A percentile compares a stretch with the other conserved stretches of the same genome.
Evolutionary conservation across 192 early-diverging fungal species (phyloP).

Genomic region (Entomortierella parvispora): DNA sequence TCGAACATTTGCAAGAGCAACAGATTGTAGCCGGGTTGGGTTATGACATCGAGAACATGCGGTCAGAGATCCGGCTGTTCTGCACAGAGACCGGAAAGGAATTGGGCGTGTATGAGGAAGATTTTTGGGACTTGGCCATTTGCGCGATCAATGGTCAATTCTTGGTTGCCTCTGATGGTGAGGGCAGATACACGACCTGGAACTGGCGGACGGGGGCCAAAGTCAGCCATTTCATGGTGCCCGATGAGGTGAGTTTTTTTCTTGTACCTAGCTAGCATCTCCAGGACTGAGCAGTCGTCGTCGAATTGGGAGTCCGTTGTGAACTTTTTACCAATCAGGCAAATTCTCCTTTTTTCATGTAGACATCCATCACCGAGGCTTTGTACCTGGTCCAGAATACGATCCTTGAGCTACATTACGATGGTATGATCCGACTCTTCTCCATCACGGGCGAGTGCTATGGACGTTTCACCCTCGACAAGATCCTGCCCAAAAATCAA

Average conservation of each 20-base stretch:
- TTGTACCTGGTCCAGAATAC: slow-evolving; percentile 44
- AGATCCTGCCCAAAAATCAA: slow-evolving; percentile 42
- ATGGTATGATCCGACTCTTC: slow-evolving; percentile 40
- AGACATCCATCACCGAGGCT: slow-evolving; percentile 39
- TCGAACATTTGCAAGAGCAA: slow-evolving; percentile 44
- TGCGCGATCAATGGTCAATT: slow-evolving; percentile 37
- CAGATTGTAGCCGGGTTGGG: slow-evolving; percentile 40
- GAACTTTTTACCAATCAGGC: not conserved
- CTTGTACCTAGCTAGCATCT: not conserved
- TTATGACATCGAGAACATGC: slow-evolving; percentile 31
- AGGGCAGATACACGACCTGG: slow-evolving; percentile 41
- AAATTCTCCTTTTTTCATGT: not conserved
- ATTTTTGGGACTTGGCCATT: slow-evolving; percentile 47
- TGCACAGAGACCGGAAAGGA: slow-evolving; percentile 43
- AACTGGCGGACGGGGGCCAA: slow-evolving; percentile 36
- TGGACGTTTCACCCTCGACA: slow-evolving; percentile 44
- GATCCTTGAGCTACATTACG: slow-evolving; percentile 44
- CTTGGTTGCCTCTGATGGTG: slow-evolving; percentile 37
- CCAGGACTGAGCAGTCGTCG: no score
- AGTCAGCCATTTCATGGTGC: slow-evolving; percentile 39
- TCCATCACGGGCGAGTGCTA: slow-evolving; percentile 46
- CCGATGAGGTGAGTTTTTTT: slow-evolving; percentile 26
- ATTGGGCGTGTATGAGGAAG: slow-evolving; percentile 36
- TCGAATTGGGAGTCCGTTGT: no score
- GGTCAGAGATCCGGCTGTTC: slow-evolving; percentile 47